These are phyloP conservation scores for Chaetomium sp. DNA, from an alignment of 2,329 filamentous ascomycete species.

Conservation along the genomic window DNA sequence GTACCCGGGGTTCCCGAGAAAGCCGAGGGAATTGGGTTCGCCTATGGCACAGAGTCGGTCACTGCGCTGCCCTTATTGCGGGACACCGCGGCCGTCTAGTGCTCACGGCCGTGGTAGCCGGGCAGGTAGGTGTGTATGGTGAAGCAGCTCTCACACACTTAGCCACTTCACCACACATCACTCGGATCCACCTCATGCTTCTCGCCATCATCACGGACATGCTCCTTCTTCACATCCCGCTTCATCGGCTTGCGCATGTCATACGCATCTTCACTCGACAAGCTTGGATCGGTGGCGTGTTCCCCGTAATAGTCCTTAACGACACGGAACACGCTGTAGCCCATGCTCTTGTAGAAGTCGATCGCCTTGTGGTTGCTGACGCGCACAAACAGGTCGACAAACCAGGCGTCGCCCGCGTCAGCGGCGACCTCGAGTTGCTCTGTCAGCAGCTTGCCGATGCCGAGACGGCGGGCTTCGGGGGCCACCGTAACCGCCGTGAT, in stretches of 20 bases:
- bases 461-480: constrained; percentile 75
- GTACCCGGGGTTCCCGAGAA: no score
- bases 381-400: constrained; percentile 90
- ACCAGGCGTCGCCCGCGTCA: constrained; percentile 81
- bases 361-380: constrained; percentile 84
- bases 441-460: constrained; percentile 78
- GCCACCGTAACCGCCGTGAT: constrained; percentile 94
- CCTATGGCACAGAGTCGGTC: no score
- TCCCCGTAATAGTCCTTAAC: constrained; percentile 93
- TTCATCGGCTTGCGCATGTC: constrained; percentile 93
- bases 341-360: constrained; percentile 81
- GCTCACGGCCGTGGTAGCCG: no score
- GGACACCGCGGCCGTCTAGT: no score
- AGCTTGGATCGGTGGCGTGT: constrained; percentile 59
- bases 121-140: no score
- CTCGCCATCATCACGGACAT: constrained; percentile 76
- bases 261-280: constrained; percentile 75
- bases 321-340: constrained; percentile 82
- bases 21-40: no score
- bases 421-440: constrained; percentile 75
- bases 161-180: constrained; percentile 66
- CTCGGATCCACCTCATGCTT: constrained; percentile 69
- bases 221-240: constrained; percentile 68
- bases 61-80: no score
- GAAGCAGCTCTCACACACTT: background rate